These are phyloP conservation scores for Candida adriatica DNA, from an alignment of 805 yeast species.

Conservation along the genomic window DNA sequence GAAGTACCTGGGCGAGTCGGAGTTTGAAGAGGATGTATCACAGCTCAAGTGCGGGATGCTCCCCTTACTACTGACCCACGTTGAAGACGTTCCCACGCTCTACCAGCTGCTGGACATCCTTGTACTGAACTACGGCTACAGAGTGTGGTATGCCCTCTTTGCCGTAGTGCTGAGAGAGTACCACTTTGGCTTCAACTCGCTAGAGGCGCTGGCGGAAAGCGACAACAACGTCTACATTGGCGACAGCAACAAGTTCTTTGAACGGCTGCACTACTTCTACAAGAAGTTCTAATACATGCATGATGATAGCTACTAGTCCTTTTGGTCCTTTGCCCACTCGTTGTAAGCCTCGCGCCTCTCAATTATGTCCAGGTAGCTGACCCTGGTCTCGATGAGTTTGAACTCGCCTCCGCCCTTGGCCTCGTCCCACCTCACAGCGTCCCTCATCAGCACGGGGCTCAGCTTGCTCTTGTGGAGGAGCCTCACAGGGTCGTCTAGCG, in stretches of 20 bases:
- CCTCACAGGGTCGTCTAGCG: constrained; percentile 23
- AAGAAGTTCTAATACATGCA: constrained; percentile 15
- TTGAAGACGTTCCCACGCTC: constrained; percentile 2
- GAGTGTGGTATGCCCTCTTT: constrained; percentile 32
- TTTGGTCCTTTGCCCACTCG: constrained; percentile 9
- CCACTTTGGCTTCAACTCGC: constrained; percentile 42
- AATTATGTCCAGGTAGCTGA: constrained; percentile 44
- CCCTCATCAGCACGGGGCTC: constrained; percentile 40
- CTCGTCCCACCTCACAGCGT: constrained; percentile 43
- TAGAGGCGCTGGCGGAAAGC: constrained; percentile 20
- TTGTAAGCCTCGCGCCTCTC: constrained; percentile 38
- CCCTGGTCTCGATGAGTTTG: constrained; percentile 41
- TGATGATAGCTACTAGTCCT: background rate
- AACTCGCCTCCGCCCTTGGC: constrained; percentile 40
- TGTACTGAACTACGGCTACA: constrained; percentile 27
- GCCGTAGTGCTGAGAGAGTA: constrained; percentile 38
- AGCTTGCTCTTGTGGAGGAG: constrained; percentile 28
- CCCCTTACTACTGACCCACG: constrained; percentile 4
- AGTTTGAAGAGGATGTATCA: constrained; percentile 6
- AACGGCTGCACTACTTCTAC: constrained; percentile 13
- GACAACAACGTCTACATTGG: constrained; percentile 6
- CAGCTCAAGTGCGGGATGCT: constrained; percentile 8
- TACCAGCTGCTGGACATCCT: constrained; percentile 18
- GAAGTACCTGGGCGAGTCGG: constrained; percentile 7
- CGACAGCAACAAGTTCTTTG: constrained; percentile 18